Base-by-base conservation (phyloP, 257 asterid species). In the Gentiana straminea region DNA sequence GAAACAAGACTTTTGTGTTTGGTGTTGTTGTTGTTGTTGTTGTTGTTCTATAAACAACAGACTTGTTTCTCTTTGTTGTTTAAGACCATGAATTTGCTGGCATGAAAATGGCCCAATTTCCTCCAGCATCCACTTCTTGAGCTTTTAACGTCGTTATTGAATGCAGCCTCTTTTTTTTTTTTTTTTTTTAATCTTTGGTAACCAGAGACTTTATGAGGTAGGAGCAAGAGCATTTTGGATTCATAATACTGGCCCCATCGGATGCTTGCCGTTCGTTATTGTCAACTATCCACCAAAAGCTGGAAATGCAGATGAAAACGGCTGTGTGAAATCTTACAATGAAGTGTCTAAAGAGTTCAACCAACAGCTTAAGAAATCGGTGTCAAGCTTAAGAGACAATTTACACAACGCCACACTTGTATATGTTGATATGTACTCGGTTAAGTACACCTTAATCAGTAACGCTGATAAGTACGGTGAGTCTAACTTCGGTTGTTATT, bases 191-290 rank as follows among this genome's bases (percentile, higher is more conserved):
- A 46, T 54, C 12, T 46, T 10, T 2, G 8, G 24, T 24, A 24
- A 24, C 24, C 69, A 86, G 94, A 83, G 57, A 41, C 63, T 91
- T 49, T 79, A 91, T 67, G 71, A 55, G 66, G 67, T 67, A 71
- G 95, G 91, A 59, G 96, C 96, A 61, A 68, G 88, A 71, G 84
- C 72, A 44, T 84, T 91, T 61, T 91, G 98, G 98, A 75, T 87
- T 45, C 98, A 91, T 67, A 87, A 84, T 60, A 84, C 95, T 2
- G 98, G 96, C 34, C 98, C 98, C 33, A 68, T 91, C 55, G 96
- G 98, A 51, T 91, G 98, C 52, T 81, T 91, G 54, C 98, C 96
- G 43, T 75, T 79, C 65, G 79, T 79, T 58, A 82, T 91, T 38
- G 70, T 86, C 63, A 57, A 46, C n/a, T 59, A n/a, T 43, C 77